Evolutionary conservation across 768 basidiomycete species (phyloP).

Genomic region (Boletus pseudo-olivaceus): DNA sequence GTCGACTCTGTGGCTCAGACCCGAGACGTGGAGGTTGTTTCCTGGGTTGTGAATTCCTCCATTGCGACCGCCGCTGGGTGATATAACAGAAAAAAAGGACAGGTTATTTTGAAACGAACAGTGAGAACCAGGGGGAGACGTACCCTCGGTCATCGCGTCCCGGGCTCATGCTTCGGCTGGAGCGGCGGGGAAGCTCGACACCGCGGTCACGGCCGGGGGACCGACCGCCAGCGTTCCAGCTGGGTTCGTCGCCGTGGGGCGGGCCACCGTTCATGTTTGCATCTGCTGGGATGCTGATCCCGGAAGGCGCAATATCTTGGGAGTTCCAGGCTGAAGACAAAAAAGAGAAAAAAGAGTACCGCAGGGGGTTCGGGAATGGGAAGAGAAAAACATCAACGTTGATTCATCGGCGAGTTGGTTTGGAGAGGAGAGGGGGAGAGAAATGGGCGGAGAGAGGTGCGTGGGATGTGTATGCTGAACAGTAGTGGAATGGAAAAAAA

Average conservation of each 20-base stretch:
- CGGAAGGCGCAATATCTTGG: constrained; percentile 75
- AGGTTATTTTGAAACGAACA: neutral
- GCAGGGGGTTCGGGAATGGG: constrained; percentile 24
- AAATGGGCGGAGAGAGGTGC: constrained; percentile 21
- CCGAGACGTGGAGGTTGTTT: constrained; percentile 64
- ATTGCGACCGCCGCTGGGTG: constrained; percentile 19
- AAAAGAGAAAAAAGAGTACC: constrained; percentile 5
- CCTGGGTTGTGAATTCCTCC: constrained; percentile 51
- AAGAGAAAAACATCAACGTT: constrained; percentile 41
- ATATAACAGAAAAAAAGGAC: neutral
- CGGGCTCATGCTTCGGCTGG: constrained; percentile 80
- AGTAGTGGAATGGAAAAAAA: constrained; percentile 12
- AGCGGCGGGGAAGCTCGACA: constrained; percentile 56
- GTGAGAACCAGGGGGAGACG: constrained; percentile 23
- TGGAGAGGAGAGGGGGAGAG: constrained; percentile 17
- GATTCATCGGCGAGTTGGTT: constrained; percentile 34
- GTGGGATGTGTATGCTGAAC: constrained; percentile 7
- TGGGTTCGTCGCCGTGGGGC: constrained; percentile 50
- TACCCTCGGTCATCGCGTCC: constrained; percentile 56
- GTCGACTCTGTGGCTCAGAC: constrained; percentile 60
- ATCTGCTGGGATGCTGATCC: constrained; percentile 69
- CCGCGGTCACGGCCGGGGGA: constrained; percentile 39
- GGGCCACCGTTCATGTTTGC: constrained; percentile 42
- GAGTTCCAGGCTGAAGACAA: constrained; percentile 72
- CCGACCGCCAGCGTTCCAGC: constrained; percentile 48